A percentile compares a stretch with the other conserved stretches of the same genome.
Evolutionary conservation across 1,284 basidiomycete species (phyloP).

Genomic region (Moesziomyces sp.): DNA sequence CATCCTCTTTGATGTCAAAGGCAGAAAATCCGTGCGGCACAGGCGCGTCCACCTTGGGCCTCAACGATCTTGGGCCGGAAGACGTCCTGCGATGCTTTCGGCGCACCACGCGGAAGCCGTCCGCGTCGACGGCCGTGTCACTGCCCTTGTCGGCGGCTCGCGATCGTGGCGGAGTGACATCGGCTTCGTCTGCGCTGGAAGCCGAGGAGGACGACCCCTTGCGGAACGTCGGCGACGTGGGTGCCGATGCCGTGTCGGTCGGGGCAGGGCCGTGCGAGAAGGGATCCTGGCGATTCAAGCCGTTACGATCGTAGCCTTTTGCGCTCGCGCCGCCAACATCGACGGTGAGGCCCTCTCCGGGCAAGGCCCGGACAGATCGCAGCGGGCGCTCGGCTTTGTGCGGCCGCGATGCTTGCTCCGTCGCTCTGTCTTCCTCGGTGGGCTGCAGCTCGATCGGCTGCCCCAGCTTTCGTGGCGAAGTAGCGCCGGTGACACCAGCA

Average conservation of each 20-base stretch:
- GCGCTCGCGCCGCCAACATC: constrained; percentile 7
- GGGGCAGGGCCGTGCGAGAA: constrained; percentile 25
- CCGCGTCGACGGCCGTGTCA: constrained; percentile 19
- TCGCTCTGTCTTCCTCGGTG: constrained; percentile 7
- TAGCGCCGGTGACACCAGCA: background rate
- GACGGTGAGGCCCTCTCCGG: constrained; percentile 6
- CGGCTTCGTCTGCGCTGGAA: constrained; percentile 35
- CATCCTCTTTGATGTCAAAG: constrained; percentile 29
- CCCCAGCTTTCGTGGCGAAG: constrained; percentile 19
- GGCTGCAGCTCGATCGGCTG: constrained; percentile 23
- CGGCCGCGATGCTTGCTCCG: background rate
- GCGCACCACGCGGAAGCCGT: constrained; percentile 47
- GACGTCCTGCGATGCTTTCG: constrained; percentile 31
- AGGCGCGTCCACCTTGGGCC: constrained; percentile 58
- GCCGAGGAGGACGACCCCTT: constrained; percentile 5
- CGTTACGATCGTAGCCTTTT: background rate
- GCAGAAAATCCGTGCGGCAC: constrained; percentile 50
- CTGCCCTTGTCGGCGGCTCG: background rate
- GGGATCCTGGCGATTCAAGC: constrained; percentile 3
- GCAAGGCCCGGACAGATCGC: background rate
- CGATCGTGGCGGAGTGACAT: constrained; percentile 12
- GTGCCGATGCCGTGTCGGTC: constrained; percentile 41
- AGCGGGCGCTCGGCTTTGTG: background rate
- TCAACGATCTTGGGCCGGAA: constrained; percentile 30
- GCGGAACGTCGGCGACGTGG: constrained; percentile 38